Evolutionary conservation across 306 rosid genomes (phyloP).

Genomic region (Ziziphus jujuba): DNA sequence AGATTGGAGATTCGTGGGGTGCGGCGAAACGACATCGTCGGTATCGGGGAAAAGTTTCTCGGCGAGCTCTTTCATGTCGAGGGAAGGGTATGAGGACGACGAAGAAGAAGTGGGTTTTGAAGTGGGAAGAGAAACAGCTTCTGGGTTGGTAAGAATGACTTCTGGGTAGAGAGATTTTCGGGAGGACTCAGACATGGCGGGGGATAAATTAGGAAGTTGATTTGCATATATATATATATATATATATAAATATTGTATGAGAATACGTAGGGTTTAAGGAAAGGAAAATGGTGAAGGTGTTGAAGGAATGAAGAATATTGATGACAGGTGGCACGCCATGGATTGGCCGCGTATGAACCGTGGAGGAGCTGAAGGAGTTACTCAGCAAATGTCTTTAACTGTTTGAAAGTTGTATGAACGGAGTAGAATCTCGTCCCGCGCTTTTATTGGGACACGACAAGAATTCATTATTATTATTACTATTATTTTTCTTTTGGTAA

Average conservation of each 20-base stretch:
- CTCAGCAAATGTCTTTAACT: no score
- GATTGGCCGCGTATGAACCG: slow-evolving; percentile 14
- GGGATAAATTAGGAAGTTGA: no score
- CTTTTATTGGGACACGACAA: not conserved
- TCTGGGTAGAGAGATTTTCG: slow-evolving; percentile 45
- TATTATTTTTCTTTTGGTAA: no score
- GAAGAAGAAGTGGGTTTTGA: slow-evolving; percentile 21
- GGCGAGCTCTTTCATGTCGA: slow-evolving; percentile 33
- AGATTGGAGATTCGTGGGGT: slow-evolving; percentile 14
- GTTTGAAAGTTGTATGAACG: no score
- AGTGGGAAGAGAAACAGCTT: slow-evolving; percentile 28
- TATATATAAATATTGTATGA: no score
- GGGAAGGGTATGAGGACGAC: slow-evolving; percentile 44
- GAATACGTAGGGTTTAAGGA: slow-evolving; percentile 9
- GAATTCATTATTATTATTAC: not conserved
- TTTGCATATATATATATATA: no score
- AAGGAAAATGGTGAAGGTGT: slow-evolving; percentile 21
- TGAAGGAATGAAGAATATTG: not conserved
- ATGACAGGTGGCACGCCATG: slow-evolving; percentile 10
- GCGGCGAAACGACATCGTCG: slow-evolving; percentile 29
- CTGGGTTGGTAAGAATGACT: slow-evolving; percentile 47
- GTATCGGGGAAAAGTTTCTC: slow-evolving; percentile 49
- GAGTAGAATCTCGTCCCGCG: not conserved
- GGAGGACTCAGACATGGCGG: slow-evolving; percentile 9
- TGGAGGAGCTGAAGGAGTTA: not conserved